Base-by-base conservation (phyloP, 2,329 filamentous ascomycete genomes). In the Aureobasidium melanogenum region DNA sequence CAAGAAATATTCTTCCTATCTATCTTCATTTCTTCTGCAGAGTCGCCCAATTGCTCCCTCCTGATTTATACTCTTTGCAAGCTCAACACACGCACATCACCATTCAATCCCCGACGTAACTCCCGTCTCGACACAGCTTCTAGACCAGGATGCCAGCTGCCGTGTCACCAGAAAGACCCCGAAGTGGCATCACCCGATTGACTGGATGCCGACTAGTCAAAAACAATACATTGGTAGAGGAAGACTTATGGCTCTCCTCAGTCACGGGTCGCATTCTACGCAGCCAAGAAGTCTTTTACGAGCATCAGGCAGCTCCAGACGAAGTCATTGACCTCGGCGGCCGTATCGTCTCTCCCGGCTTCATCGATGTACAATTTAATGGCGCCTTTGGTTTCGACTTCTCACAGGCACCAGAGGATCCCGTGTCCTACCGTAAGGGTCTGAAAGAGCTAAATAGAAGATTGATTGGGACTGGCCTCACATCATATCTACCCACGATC, bases 331-430 rank as follows among this genome's bases (percentile, higher is more conserved):
- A 97, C 69, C 84, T 97, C 1, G 84, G 85, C 56, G 90, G 91
- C 62, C 89, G 89, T 68, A 93, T 96, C 66, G 73, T 97, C 22
- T 85, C 88, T 0, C 91, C 92, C 0, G 92, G 92, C 28, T 82
- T 97, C 70, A 94, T 97, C 67, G 92, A 97, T 66, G 88, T 88
- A 57, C 92, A 97, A 74, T 85, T 97, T 67, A 97, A 97, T 69
- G 92, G 92, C 51, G 91, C 89, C 10, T 93, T 91, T 69, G 91
- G 91, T 61, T 95, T 96, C 79, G 93, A 96, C 77, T 96, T 95
- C 73, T 94, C 90, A 3, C 84, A 85, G 1, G 79, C 91, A 10
- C 84, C 88, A n/a, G 59, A 67, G 26, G 68, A 71, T 52, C 80
- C 74, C 36, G 73, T 86, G 17, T 84, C 88, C 68, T 96, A 95